Percentiles rank a stretch among this genome's conserved stretches.
These are phyloP conservation scores for Ceratopteris richardii DNA, from an alignment of 75 land plant species.

Conservation along the genomic window DNA sequence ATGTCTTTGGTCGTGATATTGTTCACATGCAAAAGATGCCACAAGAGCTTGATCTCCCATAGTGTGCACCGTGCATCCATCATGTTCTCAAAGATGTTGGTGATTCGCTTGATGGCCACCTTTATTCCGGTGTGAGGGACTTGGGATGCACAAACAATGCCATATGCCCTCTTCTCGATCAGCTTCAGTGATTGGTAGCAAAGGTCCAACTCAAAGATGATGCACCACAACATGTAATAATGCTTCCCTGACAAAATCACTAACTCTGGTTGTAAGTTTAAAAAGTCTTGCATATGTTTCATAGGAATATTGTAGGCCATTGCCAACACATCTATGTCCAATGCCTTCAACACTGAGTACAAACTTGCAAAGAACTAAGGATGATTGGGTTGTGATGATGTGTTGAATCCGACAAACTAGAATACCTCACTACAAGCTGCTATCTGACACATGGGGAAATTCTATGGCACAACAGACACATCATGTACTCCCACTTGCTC, in stretches of 20 bases:
- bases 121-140: conserved; percentile 50
- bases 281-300: conserved; percentile 14
- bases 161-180: conserved; percentile 89
- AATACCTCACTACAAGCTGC: conserved; percentile 45
- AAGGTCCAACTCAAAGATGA: conserved; percentile 54
- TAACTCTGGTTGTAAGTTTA: conserved; percentile 32
- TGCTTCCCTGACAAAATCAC: conserved; percentile 47
- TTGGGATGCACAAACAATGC: conserved; percentile 62
- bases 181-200: conserved; percentile 75
- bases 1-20: conserved; percentile 67
- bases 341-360: conserved; percentile 37
- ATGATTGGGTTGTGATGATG: conserved; percentile 41
- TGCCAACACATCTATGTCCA: conserved; percentile 45
- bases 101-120: conserved; percentile 72
- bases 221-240: conserved; percentile 58
- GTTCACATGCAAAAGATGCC: conserved; percentile 58
- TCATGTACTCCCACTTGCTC: conserved; percentile 34
- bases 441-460: conserved; percentile 75
- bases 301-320: conserved; percentile 40
- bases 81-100: conserved; percentile 59
- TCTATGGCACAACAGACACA: conserved; percentile 60
- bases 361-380: conserved; percentile 65
- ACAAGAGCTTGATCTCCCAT: conserved; percentile 55
- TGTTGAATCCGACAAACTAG: conserved; percentile 77
- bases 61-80: conserved; percentile 67